A percentile compares a stretch with the other conserved stretches of the same genome.
Conservation (phyloP, 371 early-diverging fungal species). For the Lichtheimia ramosa region DNA sequence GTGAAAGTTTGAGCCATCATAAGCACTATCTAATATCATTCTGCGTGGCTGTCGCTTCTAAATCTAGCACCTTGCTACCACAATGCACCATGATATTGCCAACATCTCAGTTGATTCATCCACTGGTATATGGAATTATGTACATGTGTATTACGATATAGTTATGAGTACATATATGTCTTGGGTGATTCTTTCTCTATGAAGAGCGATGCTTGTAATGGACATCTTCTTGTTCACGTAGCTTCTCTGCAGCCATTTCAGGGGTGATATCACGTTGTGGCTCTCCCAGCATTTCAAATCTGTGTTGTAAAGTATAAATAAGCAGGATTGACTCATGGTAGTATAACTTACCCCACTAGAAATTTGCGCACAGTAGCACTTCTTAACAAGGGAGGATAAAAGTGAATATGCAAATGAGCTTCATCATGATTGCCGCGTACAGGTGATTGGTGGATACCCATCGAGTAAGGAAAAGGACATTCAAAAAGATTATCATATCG, state of each 20-base stretch:
- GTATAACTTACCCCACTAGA: slow-evolving; percentile 78
- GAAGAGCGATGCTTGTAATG: slow-evolving; percentile 55
- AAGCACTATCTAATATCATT: too few species aligned
- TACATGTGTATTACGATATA: too few species aligned
- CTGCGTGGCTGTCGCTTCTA: too few species aligned
- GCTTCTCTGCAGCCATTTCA: slow-evolving; percentile 80
- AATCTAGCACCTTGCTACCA: too few species aligned
- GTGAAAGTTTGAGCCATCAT: too few species aligned
- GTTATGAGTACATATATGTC: too few species aligned
- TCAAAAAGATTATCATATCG: slow-evolving; percentile 92
- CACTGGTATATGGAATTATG: too few species aligned
- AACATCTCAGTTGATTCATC: too few species aligned
- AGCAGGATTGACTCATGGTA: not conserved
- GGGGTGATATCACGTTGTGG: slow-evolving; percentile 93
- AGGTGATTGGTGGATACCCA: slow-evolving; percentile 91
- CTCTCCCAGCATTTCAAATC: slow-evolving; percentile 91
- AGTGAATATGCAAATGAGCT: slow-evolving; percentile 89
- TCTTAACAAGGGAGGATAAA: slow-evolving; percentile 91
- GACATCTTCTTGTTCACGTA: slow-evolving; percentile 53
- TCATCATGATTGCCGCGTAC: slow-evolving; percentile 44
- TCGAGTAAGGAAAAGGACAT: slow-evolving; percentile 93
- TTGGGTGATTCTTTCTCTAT: too few species aligned
- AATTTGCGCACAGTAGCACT: slow-evolving; percentile 91
- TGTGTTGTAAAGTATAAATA: slow-evolving; percentile 13
- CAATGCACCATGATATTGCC: too few species aligned